Conservation (phyloP, 768 basidiomycete genomes). For the Clitopilus hobsonii region DNA sequence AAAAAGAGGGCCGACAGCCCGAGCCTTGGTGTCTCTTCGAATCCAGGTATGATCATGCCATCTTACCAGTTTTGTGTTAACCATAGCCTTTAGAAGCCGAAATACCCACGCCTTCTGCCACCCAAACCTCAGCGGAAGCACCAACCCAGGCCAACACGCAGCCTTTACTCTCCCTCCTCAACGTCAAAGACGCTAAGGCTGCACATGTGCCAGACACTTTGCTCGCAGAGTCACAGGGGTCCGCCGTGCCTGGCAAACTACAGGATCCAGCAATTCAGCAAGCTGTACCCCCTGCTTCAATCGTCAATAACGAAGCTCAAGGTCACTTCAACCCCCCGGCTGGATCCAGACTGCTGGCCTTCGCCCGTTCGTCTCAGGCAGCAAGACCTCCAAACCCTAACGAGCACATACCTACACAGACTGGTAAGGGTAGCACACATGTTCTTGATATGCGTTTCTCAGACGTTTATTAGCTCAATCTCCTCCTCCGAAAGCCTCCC, state of each 20-base stretch:
- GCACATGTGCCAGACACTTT: background rate
- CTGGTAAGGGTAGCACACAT: background rate
- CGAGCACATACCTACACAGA: slow-evolving; percentile 4
- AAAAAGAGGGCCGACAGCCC: slow-evolving; percentile 29
- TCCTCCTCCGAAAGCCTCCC: slow-evolving; percentile 6
- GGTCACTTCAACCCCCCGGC: slow-evolving; percentile 41
- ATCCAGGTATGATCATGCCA: background rate
- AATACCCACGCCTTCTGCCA: slow-evolving; percentile 1
- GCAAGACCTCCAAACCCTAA: slow-evolving; percentile 21
- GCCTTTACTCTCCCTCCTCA: slow-evolving; percentile 9
- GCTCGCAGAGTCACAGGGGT: background rate
- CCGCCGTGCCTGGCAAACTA: background rate
- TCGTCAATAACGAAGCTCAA: slow-evolving; percentile 3
- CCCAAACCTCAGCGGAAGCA: slow-evolving; percentile 4
- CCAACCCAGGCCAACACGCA: background rate
- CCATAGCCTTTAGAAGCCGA: background rate
- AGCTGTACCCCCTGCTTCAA: background rate
- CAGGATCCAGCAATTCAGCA: background rate
- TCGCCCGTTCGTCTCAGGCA: slow-evolving; percentile 27
- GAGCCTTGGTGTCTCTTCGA: background rate
- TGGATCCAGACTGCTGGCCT: slow-evolving; percentile 47
- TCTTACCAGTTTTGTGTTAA: slow-evolving; percentile 5
- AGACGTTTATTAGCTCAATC: background rate
- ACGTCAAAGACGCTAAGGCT: slow-evolving; percentile 2
- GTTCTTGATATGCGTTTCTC: background rate